A percentile compares a stretch with the other conserved stretches of the same genome.
phyloP scores from a whole-genome alignment of 805 yeast genomes.

The Candida cerambycidarum region DNA sequence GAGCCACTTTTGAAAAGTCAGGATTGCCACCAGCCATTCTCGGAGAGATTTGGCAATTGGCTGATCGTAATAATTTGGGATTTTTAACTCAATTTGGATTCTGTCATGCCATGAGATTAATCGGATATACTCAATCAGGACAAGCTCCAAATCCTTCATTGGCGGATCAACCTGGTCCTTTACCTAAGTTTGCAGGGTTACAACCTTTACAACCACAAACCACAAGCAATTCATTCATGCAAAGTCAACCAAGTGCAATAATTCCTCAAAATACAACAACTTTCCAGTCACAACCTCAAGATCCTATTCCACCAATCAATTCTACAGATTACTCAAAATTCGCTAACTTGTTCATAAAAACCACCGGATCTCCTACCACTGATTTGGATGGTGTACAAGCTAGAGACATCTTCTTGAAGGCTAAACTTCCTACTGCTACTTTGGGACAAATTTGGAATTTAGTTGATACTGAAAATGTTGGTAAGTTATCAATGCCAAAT shows the following conservation, averaged over 20 bases:
- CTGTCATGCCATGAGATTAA: constrained; percentile 80
- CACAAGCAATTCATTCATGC: constrained; percentile 42
- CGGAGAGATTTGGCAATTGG: constrained; percentile 92
- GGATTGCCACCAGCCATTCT: constrained; percentile 75
- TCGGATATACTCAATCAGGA: constrained; percentile 84
- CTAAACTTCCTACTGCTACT: constrained; percentile 73
- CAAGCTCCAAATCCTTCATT: constrained; percentile 51
- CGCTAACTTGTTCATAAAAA: constrained; percentile 69
- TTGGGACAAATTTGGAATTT: constrained; percentile 88
- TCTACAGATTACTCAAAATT: constrained; percentile 62
- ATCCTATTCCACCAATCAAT: constrained; percentile 51
- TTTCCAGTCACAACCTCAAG: constrained; percentile 30
- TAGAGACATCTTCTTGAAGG: constrained; percentile 82
- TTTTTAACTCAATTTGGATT: constrained; percentile 79
- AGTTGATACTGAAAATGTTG: constrained; percentile 74
- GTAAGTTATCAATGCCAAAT: constrained; percentile 69
- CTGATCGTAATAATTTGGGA: constrained; percentile 89
- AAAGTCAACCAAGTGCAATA: constrained; percentile 38
- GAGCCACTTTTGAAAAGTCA: constrained; percentile 79
- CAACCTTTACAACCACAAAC: constrained; percentile 31
- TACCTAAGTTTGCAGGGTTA: constrained; percentile 56
- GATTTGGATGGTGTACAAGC: constrained; percentile 78
- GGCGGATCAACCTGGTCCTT: constrained; percentile 59
- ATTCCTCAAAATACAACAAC: constrained; percentile 33
- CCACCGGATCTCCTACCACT: constrained; percentile 54